Conservation (phyloP, 208 protist species). For the Leishmania arabica region DNA sequence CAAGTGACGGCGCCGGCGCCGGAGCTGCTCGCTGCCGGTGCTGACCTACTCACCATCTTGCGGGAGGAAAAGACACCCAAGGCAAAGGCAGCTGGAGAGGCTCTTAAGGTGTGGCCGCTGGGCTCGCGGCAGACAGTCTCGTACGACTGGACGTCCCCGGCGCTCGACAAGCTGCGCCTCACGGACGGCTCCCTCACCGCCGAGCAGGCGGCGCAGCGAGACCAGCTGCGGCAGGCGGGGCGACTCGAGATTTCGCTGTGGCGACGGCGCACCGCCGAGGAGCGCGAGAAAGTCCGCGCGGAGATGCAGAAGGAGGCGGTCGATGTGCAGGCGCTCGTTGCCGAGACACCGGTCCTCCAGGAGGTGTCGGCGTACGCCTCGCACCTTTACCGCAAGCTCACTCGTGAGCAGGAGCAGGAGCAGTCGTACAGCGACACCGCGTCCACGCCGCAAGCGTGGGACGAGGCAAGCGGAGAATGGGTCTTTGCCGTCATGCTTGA, state of each 20-base stretch:
- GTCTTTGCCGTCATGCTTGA: conserved; percentile 85
- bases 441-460: neutral
- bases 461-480: conserved; percentile 52
- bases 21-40: conserved; percentile 56
- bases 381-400: conserved; percentile 49
- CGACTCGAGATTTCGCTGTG: conserved; percentile 83
- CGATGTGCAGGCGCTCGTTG: conserved; percentile 37
- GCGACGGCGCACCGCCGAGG: conserved; percentile 50
- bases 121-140: conserved; percentile 60
- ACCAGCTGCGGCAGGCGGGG: conserved; percentile 29
- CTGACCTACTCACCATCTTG: conserved; percentile 23
- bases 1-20: conserved; percentile 32
- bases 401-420: conserved; percentile 16
- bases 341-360: conserved; percentile 38
- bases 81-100: neutral
- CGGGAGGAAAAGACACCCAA: conserved; percentile 10
- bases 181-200: conserved; percentile 47
- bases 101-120: conserved; percentile 61
- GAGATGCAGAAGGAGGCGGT: conserved; percentile 23
- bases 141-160: conserved; percentile 58
- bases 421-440: neutral
- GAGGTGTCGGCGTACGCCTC: conserved; percentile 62
- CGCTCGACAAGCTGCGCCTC: conserved; percentile 47
- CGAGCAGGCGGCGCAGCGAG: conserved; percentile 47
- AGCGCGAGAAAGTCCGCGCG: conserved; percentile 28